phyloP scores from a whole-genome alignment of 768 basidiomycete genomes.

The Russula abietina region DNA sequence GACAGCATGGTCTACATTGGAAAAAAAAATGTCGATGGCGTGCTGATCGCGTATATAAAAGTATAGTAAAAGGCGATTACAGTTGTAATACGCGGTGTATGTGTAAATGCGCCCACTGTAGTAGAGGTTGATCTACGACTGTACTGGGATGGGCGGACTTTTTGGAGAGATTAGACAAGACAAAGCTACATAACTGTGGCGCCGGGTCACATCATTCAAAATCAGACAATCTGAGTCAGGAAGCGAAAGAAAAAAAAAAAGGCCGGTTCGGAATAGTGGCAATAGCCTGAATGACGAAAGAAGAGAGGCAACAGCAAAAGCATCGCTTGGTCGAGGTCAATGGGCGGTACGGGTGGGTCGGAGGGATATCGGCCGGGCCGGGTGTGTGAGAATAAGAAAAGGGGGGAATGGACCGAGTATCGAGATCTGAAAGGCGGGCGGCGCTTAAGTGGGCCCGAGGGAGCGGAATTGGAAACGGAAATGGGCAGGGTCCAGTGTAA shows the following conservation, averaged over 20 bases:
- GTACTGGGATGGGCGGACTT: neutral
- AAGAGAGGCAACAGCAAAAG: neutral
- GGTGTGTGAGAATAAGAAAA: too few relatives aligned
- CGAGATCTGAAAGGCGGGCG: neutral
- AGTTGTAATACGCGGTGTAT: constrained; percentile 8
- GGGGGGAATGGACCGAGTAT: constrained; percentile 10
- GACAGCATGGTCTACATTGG: neutral
- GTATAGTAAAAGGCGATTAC: neutral
- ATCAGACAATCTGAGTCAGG: neutral
- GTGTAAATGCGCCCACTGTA: constrained; percentile 7
- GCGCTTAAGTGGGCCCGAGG: neutral
- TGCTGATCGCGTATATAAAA: constrained; percentile 3
- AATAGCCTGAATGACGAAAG: neutral
- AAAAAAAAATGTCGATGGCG: constrained; percentile 14
- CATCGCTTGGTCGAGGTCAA: neutral
- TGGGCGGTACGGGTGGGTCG: neutral
- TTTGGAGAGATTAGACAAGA: too few relatives aligned
- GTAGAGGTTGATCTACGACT: too few relatives aligned
- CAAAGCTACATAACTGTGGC: neutral
- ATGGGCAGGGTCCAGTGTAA: constrained; percentile 2
- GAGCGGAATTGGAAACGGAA: constrained; percentile 3
- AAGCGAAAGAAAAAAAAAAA: too few relatives aligned
- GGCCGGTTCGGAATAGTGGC: neutral
- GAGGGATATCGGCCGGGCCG: constrained; percentile 2
- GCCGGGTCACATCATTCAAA: too few relatives aligned